Conservation (phyloP, 169 alveolate genomes). For the Cyclospora cayetanensis region DNA sequence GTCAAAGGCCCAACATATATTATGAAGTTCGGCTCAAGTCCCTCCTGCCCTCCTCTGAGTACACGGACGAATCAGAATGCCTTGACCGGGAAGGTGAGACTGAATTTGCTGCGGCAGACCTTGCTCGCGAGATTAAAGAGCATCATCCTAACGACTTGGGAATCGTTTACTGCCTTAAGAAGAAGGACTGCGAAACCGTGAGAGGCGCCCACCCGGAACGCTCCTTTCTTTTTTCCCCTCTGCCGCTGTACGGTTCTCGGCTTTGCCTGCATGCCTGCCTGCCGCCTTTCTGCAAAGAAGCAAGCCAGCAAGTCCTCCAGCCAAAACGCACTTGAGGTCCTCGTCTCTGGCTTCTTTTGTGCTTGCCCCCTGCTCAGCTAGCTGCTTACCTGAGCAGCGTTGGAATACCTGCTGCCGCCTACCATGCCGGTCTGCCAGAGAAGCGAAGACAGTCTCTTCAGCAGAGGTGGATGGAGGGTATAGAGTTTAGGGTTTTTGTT, state of each 20-base stretch:
- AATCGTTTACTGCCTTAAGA: constrained; percentile 92
- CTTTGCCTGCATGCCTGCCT: not conserved
- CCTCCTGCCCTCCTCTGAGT: not conserved
- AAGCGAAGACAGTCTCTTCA: constrained; percentile 69
- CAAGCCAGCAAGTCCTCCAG: not conserved
- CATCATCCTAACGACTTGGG: constrained; percentile 78
- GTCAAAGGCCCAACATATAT: constrained; percentile 2
- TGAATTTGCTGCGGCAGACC: not conserved
- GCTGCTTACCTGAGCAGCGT: constrained; percentile 82
- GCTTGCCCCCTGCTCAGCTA: constrained; percentile 91
- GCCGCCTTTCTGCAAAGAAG: not conserved
- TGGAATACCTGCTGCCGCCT: constrained; percentile 78
- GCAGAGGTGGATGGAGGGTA: constrained; percentile 88
- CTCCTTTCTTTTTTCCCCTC: not conserved
- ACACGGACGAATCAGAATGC: not conserved
- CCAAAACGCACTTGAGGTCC: constrained; percentile 86
- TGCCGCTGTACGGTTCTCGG: not conserved
- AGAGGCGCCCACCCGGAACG: not conserved
- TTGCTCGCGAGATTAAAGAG: not conserved
- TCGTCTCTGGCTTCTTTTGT: constrained; percentile 88
- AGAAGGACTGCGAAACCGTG: constrained; percentile 34
- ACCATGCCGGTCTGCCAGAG: constrained; percentile 75
- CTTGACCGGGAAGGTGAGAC: not conserved
- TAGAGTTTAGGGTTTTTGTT: constrained; percentile 89
- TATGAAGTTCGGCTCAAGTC: constrained; percentile 49